Percentiles rank a stretch among this genome's conserved stretches.
These are phyloP conservation scores for Massariosphaeria phaeospora DNA, from an alignment of 495 filamentous ascomycete species.

Conservation along the genomic window DNA sequence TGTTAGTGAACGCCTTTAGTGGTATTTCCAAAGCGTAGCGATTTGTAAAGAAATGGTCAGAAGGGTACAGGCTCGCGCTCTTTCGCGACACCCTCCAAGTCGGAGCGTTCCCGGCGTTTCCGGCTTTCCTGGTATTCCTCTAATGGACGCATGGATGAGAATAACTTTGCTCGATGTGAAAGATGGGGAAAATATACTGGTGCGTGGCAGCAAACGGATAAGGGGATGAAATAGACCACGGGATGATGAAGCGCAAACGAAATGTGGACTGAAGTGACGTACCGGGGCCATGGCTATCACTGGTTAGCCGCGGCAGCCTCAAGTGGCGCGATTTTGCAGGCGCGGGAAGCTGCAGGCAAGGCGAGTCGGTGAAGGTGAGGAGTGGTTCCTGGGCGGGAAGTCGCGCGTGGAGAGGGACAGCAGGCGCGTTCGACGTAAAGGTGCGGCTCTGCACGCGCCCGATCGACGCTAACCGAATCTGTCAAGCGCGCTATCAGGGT, in stretches of 20 bases:
- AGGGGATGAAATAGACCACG: not conserved
- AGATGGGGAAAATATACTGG: not conserved
- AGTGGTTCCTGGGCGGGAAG: conserved; percentile 6
- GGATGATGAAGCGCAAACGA: not conserved
- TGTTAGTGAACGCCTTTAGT: conserved; percentile 12
- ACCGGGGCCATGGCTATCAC: conserved; percentile 40
- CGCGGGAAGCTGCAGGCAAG: too few species aligned
- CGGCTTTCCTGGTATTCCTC: too few species aligned
- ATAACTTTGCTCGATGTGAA: not conserved
- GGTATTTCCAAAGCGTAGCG: not conserved
- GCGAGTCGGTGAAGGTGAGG: not conserved
- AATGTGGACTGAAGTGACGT: conserved; percentile 9
- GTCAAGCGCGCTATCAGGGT: too few species aligned
- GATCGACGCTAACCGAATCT: conserved; percentile 1
- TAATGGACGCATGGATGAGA: not conserved
- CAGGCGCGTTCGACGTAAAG: conserved; percentile 11
- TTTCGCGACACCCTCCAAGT: too few species aligned
- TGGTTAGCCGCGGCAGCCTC: conserved; percentile 30
- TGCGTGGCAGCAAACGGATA: not conserved
- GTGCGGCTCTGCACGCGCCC: conserved; percentile 5
- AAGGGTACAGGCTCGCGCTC: too few species aligned
- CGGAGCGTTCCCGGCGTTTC: too few species aligned
- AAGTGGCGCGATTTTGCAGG: conserved; percentile 5
- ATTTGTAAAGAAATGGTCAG: not conserved
- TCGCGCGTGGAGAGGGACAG: conserved; percentile 17